Evolutionary conservation across 441 rosid species (phyloP).

Genomic region (Lepidium campestre): DNA sequence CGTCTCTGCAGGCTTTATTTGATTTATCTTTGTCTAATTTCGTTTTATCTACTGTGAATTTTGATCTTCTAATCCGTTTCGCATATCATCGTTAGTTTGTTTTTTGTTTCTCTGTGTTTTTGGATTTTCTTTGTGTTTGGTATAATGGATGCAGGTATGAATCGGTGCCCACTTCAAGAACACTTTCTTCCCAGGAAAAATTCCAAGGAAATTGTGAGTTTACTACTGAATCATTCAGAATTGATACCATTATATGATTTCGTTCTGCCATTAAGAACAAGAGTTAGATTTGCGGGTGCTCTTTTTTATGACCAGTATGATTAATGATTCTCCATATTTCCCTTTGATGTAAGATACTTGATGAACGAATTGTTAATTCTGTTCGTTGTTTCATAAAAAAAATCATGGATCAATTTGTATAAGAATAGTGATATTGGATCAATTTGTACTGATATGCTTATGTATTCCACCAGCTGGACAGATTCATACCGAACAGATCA

Average conservation of each 20-base stretch:
- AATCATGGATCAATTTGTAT: not conserved
- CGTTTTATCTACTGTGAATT: not conserved
- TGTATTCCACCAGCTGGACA: constrained; percentile 31
- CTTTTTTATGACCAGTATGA: not conserved
- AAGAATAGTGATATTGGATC: not conserved
- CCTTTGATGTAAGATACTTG: not conserved
- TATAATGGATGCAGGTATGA: constrained; percentile 50
- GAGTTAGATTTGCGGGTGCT: not conserved
- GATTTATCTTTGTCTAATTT: not conserved
- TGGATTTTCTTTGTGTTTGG: not conserved
- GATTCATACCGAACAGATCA: constrained; percentile 47
- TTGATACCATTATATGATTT: not conserved
- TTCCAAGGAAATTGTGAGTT: constrained; percentile 50
- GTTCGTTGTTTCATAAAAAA: not conserved
- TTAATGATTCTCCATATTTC: not conserved
- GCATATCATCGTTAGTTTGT: not conserved
- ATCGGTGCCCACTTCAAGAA: constrained; percentile 50
- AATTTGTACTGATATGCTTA: not conserved
- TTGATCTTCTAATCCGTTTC: not conserved
- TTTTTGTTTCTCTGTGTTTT: not conserved
- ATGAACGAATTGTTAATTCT: not conserved
- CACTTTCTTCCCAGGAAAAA: constrained; percentile 39
- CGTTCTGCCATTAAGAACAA: not conserved
- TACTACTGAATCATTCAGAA: not conserved
- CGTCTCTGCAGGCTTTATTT: not conserved